A percentile compares a stretch with the other conserved stretches of the same genome.
phyloP scores from a whole-genome alignment of 371 early-diverging fungal genomes.

The Nematocida ironsii region DNA sequence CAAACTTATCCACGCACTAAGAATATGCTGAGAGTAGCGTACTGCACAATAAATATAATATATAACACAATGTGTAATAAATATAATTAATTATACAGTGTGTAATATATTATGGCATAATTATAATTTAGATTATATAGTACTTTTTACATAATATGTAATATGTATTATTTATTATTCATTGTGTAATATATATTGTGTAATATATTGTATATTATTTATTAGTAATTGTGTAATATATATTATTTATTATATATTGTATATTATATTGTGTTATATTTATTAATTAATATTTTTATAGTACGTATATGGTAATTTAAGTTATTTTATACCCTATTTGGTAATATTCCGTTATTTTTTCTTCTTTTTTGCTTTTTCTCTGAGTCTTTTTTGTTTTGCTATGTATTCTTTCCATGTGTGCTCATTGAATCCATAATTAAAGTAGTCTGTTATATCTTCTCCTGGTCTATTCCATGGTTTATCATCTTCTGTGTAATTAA shows the following conservation, averaged over 20 bases:
- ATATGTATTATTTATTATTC: neutral
- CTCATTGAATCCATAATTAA: conserved; percentile 95
- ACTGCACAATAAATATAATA: too few relatives aligned
- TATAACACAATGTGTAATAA: too few relatives aligned
- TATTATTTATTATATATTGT: too few relatives aligned
- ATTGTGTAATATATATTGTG: too few relatives aligned
- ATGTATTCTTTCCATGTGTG: conserved; percentile 84
- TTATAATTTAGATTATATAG: neutral
- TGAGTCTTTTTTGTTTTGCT: conserved; percentile 76
- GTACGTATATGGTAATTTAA: neutral
- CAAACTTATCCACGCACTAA: too few relatives aligned
- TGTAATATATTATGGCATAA: too few relatives aligned
- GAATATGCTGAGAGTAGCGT: too few relatives aligned
- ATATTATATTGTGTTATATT: too few relatives aligned
- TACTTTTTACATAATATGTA: neutral
- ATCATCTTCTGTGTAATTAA: conserved; percentile 81
- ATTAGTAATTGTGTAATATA: too few relatives aligned
- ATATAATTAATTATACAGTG: too few relatives aligned
- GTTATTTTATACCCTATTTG: conserved; percentile 3
- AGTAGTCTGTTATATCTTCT: conserved; percentile 92
- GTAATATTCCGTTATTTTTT: conserved; percentile 14
- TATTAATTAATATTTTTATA: too few relatives aligned
- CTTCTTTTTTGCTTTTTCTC: conserved; percentile 21
- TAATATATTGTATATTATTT: too few relatives aligned
- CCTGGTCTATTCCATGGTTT: conserved; percentile 95